Evolutionary conservation across 164 flowering plant genomes (phyloP), one percentile per base, ranked within the genome.

Genomic region (Echeveria elegans): DNA sequence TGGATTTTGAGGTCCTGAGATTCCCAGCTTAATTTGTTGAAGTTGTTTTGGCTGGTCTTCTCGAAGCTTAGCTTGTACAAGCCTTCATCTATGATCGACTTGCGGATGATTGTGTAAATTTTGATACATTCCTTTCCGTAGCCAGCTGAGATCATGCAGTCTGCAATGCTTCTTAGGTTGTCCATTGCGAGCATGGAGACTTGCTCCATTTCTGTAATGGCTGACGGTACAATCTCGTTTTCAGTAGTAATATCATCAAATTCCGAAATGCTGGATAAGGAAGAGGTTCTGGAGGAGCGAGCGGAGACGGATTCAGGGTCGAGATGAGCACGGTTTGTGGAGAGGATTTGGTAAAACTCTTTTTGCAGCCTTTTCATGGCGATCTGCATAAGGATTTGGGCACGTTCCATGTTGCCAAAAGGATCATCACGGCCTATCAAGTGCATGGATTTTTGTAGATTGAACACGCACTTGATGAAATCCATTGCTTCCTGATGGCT

Each of bases 381-480:
- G 0, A 70, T 71, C 68, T 86, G 80, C 88, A 85, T 83, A 5
- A 88, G 65, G 14, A 12, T 48, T 61, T 88, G 94, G 0, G 89
- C 84, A 4, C 43, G 68, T 1, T 79, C 21, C 28, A 65, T 41
- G 21, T 85, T 76, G 37, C 52, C 66, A 1, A 67, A 70, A 1
- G 87, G 73, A 41, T 38, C 36, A 0, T 83, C 63, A 29, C 77
- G 62, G 23, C 75, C 77, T 0, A 83, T 36, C 50, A 73, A 72
- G 9, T 81, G 86, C 97, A 90, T 90, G 32, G 85, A 74, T 60
- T 70, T 79, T 64, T 87, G 97, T 11, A 91, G 65, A 15, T 80
- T 77, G 30, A 50, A 64, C 2, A 86, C 86, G 67, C 72, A 66
- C 28, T 64, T 75, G 63, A 89, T 53, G 68, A 81, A 89, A n/a